Evolutionary conservation across 108 stramenopile species (phyloP), one percentile per base, ranked within the genome.

Genomic region (Skeletonema marinoi): DNA sequence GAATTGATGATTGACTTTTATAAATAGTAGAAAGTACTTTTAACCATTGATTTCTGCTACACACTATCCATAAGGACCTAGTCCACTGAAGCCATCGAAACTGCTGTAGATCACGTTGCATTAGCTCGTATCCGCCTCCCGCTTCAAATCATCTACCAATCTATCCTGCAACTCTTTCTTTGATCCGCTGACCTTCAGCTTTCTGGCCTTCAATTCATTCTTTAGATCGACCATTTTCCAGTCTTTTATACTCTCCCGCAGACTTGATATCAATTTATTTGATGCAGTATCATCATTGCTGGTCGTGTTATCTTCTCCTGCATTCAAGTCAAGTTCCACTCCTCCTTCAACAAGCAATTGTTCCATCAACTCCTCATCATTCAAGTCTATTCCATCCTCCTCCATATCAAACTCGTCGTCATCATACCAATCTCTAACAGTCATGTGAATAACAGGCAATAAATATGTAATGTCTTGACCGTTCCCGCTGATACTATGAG

Each of bases 381-480:
- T 38, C 19, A 64, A 9, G 35, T 64, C 84, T 4, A 75, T 67
- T 17, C 36, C 51, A 12, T 72, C 66, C 42, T 64, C 71, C 12
- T 71, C 77, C 30, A 35, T 8, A 59, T 54, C 33, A 35, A 87
- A 84, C 5, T 83, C 82, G 11, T 90, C 89, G 62, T 94, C 93
- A 75, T 94, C 93, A 73, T 91, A 94, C 91, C 91, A 94, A 82
- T 94, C 88, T 42, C 93, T 71, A 16, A 67, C 74, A 5, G 90
- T 68, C 93, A 94, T 94, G 72, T 94, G 93, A 48, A 94, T 74
- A 58, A 92, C 76, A 1, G 93, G 93, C 13, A 94, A 68, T 11
- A 87, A 74, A 51, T 86, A 86, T 0, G 92, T 75, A 35, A 94
- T 85, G 78, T 94, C 89, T 50, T 75, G 65, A 66, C 60, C 77